Evolutionary conservation across 805 yeast genomes (phyloP).

Genomic region (Candida silvatica): DNA sequence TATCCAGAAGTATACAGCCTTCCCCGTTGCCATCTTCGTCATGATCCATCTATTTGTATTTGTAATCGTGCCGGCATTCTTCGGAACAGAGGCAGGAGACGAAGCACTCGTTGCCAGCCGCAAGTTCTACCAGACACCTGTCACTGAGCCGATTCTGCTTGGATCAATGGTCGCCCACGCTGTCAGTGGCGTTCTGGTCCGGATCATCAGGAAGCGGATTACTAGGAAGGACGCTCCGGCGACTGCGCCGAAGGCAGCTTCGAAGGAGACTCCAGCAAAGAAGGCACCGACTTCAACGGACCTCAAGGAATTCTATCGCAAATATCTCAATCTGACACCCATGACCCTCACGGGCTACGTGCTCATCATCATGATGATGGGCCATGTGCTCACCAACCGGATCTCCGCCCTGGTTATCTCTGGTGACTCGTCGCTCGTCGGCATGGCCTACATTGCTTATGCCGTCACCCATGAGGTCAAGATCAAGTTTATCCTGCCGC

Average conservation of each 20-base stretch:
- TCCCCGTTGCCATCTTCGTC: constrained; percentile 46
- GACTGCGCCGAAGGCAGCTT: constrained; percentile 5
- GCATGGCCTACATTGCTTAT: constrained; percentile 42
- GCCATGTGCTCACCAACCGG: constrained; percentile 42
- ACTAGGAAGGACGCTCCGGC: constrained; percentile 20
- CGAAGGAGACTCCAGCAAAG: constrained; percentile 5
- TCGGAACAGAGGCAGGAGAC: constrained; percentile 36
- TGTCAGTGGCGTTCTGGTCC: constrained; percentile 38
- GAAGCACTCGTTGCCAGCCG: constrained; percentile 54
- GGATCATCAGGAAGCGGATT: constrained; percentile 29
- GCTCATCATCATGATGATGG: constrained; percentile 32
- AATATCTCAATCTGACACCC: constrained; percentile 45
- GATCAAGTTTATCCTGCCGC: constrained; percentile 2
- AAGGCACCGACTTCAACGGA: constrained; percentile 39
- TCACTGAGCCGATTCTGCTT: constrained; percentile 38
- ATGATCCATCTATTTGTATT: constrained; percentile 51
- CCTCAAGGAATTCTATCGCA: constrained; percentile 38
- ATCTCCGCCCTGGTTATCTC: constrained; percentile 45
- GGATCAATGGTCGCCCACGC: constrained; percentile 43
- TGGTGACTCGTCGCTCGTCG: constrained; percentile 56
- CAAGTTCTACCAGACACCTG: constrained; percentile 47
- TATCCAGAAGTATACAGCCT: constrained; percentile 53
- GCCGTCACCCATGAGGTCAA: constrained; percentile 15
- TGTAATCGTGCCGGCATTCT: constrained; percentile 39
- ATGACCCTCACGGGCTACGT: constrained; percentile 52